These are phyloP conservation scores for Eutypella sp. DNA, from an alignment of 2,329 filamentous ascomycete genomes.

Conservation along the genomic window DNA sequence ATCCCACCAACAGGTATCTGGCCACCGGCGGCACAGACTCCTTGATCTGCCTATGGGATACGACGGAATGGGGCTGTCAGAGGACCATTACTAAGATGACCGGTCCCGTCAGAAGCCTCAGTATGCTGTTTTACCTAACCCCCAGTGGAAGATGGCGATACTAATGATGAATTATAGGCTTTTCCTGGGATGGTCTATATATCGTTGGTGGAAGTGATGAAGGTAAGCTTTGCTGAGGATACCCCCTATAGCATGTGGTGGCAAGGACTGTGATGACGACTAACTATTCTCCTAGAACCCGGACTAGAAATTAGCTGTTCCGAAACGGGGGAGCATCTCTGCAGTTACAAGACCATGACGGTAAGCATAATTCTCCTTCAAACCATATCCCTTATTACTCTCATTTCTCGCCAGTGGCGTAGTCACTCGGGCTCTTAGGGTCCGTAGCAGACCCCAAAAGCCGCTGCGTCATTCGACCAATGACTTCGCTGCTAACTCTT, in stretches of 20 bases:
- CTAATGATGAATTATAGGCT: slow-evolving; percentile 44
- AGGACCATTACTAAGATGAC: slow-evolving; percentile 65
- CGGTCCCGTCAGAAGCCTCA: slow-evolving; percentile 65
- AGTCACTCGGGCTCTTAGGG: no score
- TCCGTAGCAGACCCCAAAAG: no score
- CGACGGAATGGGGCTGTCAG: slow-evolving; percentile 70
- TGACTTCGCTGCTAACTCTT: neutral
- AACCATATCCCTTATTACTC: neutral
- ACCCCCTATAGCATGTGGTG: neutral
- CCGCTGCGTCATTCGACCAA: neutral
- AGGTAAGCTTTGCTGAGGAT: slow-evolving; percentile 35
- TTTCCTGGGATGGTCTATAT: slow-evolving; percentile 74
- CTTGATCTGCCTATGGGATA: slow-evolving; percentile 73
- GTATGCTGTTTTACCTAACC: slow-evolving; percentile 33
- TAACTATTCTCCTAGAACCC: slow-evolving; percentile 36
- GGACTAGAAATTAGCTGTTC: slow-evolving; percentile 67
- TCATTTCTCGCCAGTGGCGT: no score
- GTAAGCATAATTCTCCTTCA: neutral
- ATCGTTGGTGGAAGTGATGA: slow-evolving; percentile 71
- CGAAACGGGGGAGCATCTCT: slow-evolving; percentile 68
- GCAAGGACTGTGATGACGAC: slow-evolving; percentile 1
- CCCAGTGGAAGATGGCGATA: neutral
- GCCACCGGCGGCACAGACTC: slow-evolving; percentile 73
- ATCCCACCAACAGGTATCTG: slow-evolving; percentile 65
- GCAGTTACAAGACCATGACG: slow-evolving; percentile 65